These are phyloP conservation scores for Aspergillus intermedius DNA, from an alignment of 2,329 filamentous ascomycete species.

Conservation along the genomic window DNA sequence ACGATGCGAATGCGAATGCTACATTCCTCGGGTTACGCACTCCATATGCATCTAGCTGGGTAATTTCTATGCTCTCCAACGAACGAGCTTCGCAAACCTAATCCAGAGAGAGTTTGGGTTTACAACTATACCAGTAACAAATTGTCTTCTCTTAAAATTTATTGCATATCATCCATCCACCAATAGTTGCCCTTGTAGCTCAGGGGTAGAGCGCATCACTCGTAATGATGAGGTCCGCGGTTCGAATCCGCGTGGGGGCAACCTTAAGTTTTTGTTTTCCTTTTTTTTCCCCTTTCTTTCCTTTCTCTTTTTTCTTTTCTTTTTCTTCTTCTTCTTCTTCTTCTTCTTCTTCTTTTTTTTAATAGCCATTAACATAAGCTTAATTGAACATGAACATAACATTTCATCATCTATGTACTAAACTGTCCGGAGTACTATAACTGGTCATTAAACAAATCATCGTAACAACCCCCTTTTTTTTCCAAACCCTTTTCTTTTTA, in stretches of 20 bases:
- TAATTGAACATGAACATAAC: background rate
- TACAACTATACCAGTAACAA: too few relatives aligned
- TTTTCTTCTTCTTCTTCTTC: background rate
- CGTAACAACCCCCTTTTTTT: background rate
- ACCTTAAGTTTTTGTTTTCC: constrained; percentile 9
- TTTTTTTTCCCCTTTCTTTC: background rate
- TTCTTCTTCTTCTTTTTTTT: background rate
- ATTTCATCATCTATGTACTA: background rate
- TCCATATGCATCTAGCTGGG: too few relatives aligned
- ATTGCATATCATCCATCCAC: too few relatives aligned
- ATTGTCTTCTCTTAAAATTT: too few relatives aligned
- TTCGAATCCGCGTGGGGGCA: constrained; percentile 31
- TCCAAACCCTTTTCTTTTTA: background rate
- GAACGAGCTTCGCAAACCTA: too few relatives aligned
- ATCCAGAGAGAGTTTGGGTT: too few relatives aligned
- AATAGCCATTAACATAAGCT: too few relatives aligned
- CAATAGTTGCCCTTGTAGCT: constrained; percentile 22
- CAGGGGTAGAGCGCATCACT: constrained; percentile 34
- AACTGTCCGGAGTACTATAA: background rate
- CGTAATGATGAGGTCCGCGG: constrained; percentile 33
- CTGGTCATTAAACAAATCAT: background rate
- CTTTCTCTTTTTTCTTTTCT: background rate
- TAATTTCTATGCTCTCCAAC: too few relatives aligned
- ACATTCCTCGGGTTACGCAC: too few relatives aligned
- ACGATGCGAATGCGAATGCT: too few relatives aligned